phyloP scores from a whole-genome alignment of 192 early-diverging fungal species.

The Gonapodya sp. region DNA sequence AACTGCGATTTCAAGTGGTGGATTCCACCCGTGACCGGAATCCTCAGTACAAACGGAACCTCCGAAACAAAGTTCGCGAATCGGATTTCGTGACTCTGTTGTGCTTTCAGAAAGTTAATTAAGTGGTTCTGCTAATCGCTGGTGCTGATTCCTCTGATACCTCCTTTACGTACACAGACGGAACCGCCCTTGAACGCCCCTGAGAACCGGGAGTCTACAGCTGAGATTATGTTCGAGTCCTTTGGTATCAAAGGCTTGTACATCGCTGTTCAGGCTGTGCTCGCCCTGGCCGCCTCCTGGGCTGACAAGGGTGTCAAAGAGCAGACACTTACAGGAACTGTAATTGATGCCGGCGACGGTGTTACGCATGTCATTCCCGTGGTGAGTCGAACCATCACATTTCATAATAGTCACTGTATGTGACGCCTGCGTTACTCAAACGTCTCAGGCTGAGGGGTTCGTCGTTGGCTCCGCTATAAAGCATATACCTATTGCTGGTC shows the following conservation, averaged over 20 bases:
- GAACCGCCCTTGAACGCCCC: constrained; percentile 97
- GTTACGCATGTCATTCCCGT: constrained; percentile 99
- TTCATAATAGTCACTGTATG: background rate
- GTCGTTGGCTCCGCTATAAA: constrained; percentile 97
- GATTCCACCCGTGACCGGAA: no score
- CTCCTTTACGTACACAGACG: constrained; percentile 48
- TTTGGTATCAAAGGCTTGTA: constrained; percentile 97
- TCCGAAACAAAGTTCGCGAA: no score
- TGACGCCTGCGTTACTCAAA: background rate
- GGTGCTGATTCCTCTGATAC: background rate
- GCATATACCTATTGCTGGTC: constrained; percentile 96
- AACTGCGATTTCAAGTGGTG: background rate
- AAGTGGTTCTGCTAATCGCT: background rate
- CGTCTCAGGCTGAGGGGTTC: constrained; percentile 83
- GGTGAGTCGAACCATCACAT: constrained; percentile 33
- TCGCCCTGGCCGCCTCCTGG: constrained; percentile 94
- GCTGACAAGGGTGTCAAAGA: constrained; percentile 71
- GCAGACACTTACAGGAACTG: constrained; percentile 92
- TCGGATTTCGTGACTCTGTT: constrained; percentile 9
- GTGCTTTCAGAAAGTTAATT: no score
- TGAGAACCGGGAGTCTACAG: constrained; percentile 97
- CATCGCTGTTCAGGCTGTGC: constrained; percentile 98
- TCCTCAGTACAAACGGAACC: no score
- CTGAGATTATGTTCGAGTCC: constrained; percentile 99
- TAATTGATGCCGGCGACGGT: constrained; percentile 97